Conservation (phyloP, 345 rosid genomes). For the Erodium maritimum region DNA sequence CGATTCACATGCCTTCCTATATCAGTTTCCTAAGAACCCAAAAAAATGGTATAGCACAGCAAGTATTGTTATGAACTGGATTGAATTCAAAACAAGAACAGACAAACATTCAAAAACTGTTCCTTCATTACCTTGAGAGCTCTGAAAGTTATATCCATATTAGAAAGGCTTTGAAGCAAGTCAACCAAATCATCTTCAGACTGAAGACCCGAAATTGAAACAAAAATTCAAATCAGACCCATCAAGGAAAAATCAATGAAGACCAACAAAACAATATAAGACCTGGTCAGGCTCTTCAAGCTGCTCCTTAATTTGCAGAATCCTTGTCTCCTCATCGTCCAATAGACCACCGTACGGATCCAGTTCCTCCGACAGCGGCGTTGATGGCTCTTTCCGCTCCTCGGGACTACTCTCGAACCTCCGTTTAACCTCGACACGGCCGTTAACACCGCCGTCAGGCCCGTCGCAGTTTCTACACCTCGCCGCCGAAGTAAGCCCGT, state of each 20-base stretch:
- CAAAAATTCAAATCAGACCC: slow-evolving; percentile 5
- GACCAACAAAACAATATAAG: slow-evolving; percentile 8
- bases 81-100: not conserved
- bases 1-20: slow-evolving; percentile 67
- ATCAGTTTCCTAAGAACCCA: slow-evolving; percentile 48
- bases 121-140: slow-evolving; percentile 55
- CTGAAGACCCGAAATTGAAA: slow-evolving; percentile 21
- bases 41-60: slow-evolving; percentile 3
- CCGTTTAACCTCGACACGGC: slow-evolving; percentile 2
- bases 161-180: slow-evolving; percentile 87
- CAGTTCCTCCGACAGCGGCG: slow-evolving; percentile 51
- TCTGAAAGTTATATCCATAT: slow-evolving; percentile 90
- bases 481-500: slow-evolving; percentile 38
- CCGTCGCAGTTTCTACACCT: slow-evolving; percentile 53
- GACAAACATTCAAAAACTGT: not conserved
- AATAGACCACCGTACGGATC: slow-evolving; percentile 87
- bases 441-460: slow-evolving; percentile 14
- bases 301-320: slow-evolving; percentile 69
- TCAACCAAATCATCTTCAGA: slow-evolving; percentile 78
- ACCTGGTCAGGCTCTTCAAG: slow-evolving; percentile 96
- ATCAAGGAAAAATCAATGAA: slow-evolving; percentile 1
- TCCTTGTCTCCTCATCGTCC: slow-evolving; percentile 81
- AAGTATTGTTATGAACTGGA: not conserved
- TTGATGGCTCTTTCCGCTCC: slow-evolving; percentile 13
- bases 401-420: slow-evolving; percentile 21